These are phyloP conservation scores for Danielia reshetovae DNA, from an alignment of 805 yeast genomes.

Conservation along the genomic window DNA sequence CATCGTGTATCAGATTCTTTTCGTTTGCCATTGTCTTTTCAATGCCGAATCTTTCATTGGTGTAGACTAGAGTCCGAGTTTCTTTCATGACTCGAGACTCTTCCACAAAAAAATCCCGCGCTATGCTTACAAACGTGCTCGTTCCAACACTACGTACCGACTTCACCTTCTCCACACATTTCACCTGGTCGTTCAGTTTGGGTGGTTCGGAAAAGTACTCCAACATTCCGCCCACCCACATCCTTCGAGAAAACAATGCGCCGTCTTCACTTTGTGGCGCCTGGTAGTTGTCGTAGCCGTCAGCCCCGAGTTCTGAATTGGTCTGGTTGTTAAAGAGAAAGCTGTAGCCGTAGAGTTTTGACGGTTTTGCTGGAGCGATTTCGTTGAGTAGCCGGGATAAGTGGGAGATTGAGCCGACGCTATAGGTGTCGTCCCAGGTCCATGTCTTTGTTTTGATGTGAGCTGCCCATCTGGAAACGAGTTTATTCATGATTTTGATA, in stretches of 20 bases:
- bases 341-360: constrained; percentile 49
- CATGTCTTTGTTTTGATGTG: constrained; percentile 6
- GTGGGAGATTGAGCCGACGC: constrained; percentile 7
- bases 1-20: background rate
- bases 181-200: constrained; percentile 32
- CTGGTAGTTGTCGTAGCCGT: constrained; percentile 81
- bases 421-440: constrained; percentile 13
- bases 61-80: constrained; percentile 57
- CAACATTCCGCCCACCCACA: constrained; percentile 79
- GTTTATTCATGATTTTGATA: background rate
- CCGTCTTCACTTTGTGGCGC: constrained; percentile 44
- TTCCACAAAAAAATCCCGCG: constrained; percentile 38
- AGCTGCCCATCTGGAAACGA: constrained; percentile 3
- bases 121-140: constrained; percentile 51
- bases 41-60: constrained; percentile 37
- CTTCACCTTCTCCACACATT: constrained; percentile 52
- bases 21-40: constrained; percentile 4
- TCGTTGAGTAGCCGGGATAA: constrained; percentile 7
- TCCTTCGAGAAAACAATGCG: constrained; percentile 48
- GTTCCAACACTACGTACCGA: constrained; percentile 32
- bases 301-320: constrained; percentile 47
- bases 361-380: background rate
- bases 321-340: constrained; percentile 64
- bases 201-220: constrained; percentile 26
- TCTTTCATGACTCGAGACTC: constrained; percentile 42